These are phyloP conservation scores for Fomes fomentarius DNA, from an alignment of 1,284 basidiomycete species.

Conservation along the genomic window DNA sequence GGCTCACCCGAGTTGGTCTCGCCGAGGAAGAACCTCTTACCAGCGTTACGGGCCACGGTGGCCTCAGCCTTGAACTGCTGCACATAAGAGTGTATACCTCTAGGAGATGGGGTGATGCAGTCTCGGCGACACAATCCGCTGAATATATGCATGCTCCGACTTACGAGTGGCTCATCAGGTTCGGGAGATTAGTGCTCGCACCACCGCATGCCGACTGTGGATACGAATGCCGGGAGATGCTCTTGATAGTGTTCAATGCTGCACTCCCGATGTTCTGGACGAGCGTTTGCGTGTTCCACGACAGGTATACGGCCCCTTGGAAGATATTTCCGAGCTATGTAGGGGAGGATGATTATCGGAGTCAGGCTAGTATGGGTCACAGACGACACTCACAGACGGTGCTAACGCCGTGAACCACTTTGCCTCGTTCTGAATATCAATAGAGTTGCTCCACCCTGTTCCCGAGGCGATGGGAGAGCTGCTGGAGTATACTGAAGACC, in stretches of 20 bases:
- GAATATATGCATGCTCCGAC: slow-evolving; percentile 11
- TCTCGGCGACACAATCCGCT: background rate
- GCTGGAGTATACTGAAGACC: slow-evolving; percentile 31
- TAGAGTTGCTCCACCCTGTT: slow-evolving; percentile 36
- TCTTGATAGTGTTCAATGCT: slow-evolving; percentile 38
- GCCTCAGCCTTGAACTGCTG: slow-evolving; percentile 41
- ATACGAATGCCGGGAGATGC: slow-evolving; percentile 46
- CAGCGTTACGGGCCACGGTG: slow-evolving; percentile 37
- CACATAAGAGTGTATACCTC: slow-evolving; percentile 43
- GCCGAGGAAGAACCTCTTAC: slow-evolving; percentile 44
- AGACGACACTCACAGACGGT: slow-evolving; percentile 31
- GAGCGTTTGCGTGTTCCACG: slow-evolving; percentile 41
- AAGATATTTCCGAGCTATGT: slow-evolving; percentile 40
- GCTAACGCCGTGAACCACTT: slow-evolving; percentile 41
- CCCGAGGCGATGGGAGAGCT: slow-evolving; percentile 36
- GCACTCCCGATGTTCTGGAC: slow-evolving; percentile 38
- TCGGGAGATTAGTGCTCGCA: slow-evolving; percentile 41
- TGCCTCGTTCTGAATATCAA: slow-evolving; percentile 40
- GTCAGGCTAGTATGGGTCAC: background rate
- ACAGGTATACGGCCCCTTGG: slow-evolving; percentile 47
- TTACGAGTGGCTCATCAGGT: slow-evolving; percentile 46
- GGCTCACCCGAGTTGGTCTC: slow-evolving; percentile 48
- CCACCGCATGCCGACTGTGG: slow-evolving; percentile 49
- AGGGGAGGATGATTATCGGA: background rate
- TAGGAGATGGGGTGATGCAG: slow-evolving; percentile 8